Evolutionary conservation across 305 asterid genomes (phyloP).

Genomic region (Fraxinus greggii): DNA sequence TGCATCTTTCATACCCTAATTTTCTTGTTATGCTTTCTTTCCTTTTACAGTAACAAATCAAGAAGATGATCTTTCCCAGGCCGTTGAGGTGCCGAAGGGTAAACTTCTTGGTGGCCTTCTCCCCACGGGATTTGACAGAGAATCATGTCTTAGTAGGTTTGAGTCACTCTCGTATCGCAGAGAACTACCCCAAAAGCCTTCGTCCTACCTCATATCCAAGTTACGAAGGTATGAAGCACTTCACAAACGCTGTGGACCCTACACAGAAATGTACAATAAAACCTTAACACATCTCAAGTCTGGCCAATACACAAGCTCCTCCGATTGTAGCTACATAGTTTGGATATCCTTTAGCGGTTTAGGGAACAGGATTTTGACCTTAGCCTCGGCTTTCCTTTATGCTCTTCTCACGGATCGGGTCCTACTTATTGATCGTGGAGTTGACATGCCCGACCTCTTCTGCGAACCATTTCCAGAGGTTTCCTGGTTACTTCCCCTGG

Average conservation of each 20-base stretch:
- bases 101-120: slow-evolving; percentile 54
- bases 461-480: slow-evolving; percentile 81
- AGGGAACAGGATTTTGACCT: slow-evolving; percentile 69
- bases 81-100: slow-evolving; percentile 40
- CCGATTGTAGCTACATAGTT: slow-evolving; percentile 61
- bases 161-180: slow-evolving; percentile 49
- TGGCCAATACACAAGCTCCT: slow-evolving; percentile 28
- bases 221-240: slow-evolving; percentile 69
- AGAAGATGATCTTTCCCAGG: slow-evolving; percentile 30
- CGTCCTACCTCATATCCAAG: slow-evolving; percentile 65
- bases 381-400: slow-evolving; percentile 74
- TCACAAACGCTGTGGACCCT: slow-evolving; percentile 73
- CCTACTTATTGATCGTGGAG: slow-evolving; percentile 61
- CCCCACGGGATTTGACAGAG: slow-evolving; percentile 54
- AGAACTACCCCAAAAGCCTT: slow-evolving; percentile 38
- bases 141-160: slow-evolving; percentile 68
- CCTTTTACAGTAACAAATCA: slow-evolving; percentile 27
- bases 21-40: neutral
- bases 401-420: slow-evolving; percentile 74
- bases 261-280: slow-evolving; percentile 52
- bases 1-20: neutral
- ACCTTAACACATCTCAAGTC: slow-evolving; percentile 45
- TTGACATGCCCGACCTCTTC: slow-evolving; percentile 63
- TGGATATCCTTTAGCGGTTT: slow-evolving; percentile 71
- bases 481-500: slow-evolving; percentile 11